Conservation (phyloP, 495 filamentous ascomycete genomes). For the Acidomyces sp. region DNA sequence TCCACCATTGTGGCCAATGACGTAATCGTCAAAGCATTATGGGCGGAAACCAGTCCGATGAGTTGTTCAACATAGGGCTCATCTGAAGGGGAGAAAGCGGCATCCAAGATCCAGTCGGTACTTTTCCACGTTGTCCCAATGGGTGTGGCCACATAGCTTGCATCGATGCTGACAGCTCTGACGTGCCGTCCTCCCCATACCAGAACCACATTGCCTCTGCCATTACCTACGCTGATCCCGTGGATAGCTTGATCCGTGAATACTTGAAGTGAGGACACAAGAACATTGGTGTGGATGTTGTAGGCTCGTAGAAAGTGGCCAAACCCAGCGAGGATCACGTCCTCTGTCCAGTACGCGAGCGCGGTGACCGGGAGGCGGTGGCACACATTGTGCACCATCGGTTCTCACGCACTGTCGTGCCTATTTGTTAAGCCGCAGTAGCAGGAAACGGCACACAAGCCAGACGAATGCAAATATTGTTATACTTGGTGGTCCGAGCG, state of each 20-base stretch:
- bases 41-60: slow-evolving; percentile 58
- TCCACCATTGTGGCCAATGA: background rate
- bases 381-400: slow-evolving; percentile 22
- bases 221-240: slow-evolving; percentile 39
- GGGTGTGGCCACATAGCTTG: background rate
- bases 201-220: background rate
- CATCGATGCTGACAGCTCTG: slow-evolving; percentile 1
- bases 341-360: slow-evolving; percentile 33
- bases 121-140: slow-evolving; percentile 26
- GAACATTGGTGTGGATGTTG: slow-evolving; percentile 24
- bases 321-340: slow-evolving; percentile 54
- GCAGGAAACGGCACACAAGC: too few species aligned
- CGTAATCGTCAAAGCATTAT: slow-evolving; percentile 52
- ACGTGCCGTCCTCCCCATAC: slow-evolving; percentile 24
- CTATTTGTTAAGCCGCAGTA: too few species aligned
- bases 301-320: slow-evolving; percentile 57
- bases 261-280: slow-evolving; percentile 33
- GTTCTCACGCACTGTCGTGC: too few species aligned
- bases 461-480: too few species aligned
- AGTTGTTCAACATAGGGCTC: slow-evolving; percentile 19
- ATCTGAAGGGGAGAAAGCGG: slow-evolving; percentile 35
- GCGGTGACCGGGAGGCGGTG: slow-evolving; percentile 43
- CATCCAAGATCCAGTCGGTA: slow-evolving; percentile 76
- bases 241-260: slow-evolving; percentile 56
- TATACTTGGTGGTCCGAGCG: too few species aligned